Percentiles rank a stretch among this genome's conserved stretches.
phyloP scores from a whole-genome alignment of 2,329 filamentous ascomycete species.

The Stemphylium lycopersici region DNA sequence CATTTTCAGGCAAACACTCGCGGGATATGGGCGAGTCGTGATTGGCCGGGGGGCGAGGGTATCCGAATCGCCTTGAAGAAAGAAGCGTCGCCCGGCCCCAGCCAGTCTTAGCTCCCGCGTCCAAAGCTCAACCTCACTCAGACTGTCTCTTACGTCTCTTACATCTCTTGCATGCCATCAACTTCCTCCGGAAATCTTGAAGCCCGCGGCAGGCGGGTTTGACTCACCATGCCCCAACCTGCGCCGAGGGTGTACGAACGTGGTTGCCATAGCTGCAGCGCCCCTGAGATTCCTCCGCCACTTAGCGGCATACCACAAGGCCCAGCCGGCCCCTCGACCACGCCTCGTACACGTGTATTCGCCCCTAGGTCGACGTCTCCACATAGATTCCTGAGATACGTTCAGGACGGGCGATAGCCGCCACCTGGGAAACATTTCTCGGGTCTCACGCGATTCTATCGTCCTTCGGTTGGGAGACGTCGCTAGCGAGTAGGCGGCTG shows the following conservation, averaged over 20 bases:
- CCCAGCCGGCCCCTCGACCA: neutral
- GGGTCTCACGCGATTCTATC: neutral
- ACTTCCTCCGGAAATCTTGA: neutral
- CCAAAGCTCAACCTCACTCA: constrained; percentile 4
- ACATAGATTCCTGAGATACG: neutral
- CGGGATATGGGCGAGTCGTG: constrained; percentile 5
- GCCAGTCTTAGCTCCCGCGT: constrained; percentile 14
- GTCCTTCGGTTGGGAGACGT: neutral
- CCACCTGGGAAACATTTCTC: neutral
- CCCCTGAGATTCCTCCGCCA: neutral
- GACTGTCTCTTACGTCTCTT: neutral
- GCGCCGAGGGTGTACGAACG: neutral
- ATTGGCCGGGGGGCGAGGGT: constrained; percentile 10
- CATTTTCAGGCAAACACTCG: constrained; percentile 17
- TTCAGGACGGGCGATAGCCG: neutral
- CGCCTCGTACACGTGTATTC: neutral
- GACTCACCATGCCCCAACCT: neutral
- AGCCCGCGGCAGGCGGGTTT: neutral
- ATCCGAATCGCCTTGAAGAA: constrained; percentile 7
- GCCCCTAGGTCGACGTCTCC: neutral
- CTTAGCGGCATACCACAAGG: neutral
- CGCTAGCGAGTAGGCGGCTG: neutral
- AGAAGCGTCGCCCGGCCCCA: constrained; percentile 1
- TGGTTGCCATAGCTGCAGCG: neutral
- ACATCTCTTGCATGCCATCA: constrained; percentile 1